Evolutionary conservation across 495 filamentous ascomycete genomes (phyloP), one percentile per base, ranked within the genome.

Genomic region (Delitschia confertaspora): DNA sequence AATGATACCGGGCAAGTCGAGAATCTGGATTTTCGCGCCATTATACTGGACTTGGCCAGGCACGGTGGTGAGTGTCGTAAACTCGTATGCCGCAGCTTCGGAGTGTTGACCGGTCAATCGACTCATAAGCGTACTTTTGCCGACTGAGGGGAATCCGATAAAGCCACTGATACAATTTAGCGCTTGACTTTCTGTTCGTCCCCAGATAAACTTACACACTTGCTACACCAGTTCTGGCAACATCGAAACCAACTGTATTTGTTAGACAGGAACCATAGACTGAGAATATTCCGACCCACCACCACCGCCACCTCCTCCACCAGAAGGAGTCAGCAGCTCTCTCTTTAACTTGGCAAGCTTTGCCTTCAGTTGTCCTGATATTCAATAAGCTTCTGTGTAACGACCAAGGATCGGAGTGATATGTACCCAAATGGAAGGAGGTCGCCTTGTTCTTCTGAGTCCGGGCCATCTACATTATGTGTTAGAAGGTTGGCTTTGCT

Each of bases 391-490:
- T 17, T 18, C 24, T 9, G 25, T 8, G 6, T 9, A 23, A n/a
- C n/a, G n/a, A n/a, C 30, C 30, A 23, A 7, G 7, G 16, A 18
- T 50, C 21, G 4, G 13, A 13, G 16, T 33, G 10, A 36, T 25
- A 29, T 66, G 56, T 69, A 75, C 79, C 79, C 61, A 83, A 67
- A 60, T 81, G 76, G 59, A 80, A 98, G 23, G 88, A 88, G 10
- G 91, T 98, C 27, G 85, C 85, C 69, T 98, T 96, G 65, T 96
- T 96, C 69, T 95, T 96, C 63, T 96, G 91, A 56, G 88, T 96
- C 65, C 76, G 76, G 66, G 87, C 85, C 88, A 93, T 93, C 79
- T 86, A 50, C 6, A 17, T 4, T 5, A 23, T 3, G 18, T 32
- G 16, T 47, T 16, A 42, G 42, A 23, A 21, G 20, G 57, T 42